These are phyloP conservation scores for Persicaria maculosa DNA, from an alignment of 148 eudicot genomes.

Conservation along the genomic window DNA sequence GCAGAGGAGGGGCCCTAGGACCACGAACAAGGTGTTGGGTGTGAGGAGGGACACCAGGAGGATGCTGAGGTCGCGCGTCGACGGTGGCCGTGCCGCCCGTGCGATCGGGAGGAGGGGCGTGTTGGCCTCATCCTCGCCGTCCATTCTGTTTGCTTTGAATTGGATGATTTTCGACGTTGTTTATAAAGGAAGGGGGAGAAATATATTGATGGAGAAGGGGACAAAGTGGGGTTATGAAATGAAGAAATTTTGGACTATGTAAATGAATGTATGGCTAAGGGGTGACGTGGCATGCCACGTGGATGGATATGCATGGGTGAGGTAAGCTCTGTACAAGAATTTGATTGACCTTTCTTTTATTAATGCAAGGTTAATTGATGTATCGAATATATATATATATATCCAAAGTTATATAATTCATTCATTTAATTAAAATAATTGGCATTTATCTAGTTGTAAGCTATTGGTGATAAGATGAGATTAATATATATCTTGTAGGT, in stretches of 20 bases:
- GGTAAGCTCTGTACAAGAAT: too few species aligned
- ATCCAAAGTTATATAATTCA: too few species aligned
- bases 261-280: not conserved
- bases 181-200: not conserved
- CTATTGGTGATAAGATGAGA: too few species aligned
- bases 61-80: not conserved
- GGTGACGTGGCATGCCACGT: not conserved
- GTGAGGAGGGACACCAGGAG: constrained; percentile 37
- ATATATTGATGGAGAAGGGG: not conserved
- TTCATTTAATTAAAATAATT: too few species aligned
- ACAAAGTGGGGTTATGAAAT: not conserved
- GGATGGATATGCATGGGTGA: not conserved
- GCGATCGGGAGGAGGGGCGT: not conserved
- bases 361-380: too few species aligned
- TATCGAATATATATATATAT: too few species aligned
- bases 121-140: not conserved
- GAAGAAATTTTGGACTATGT: not conserved
- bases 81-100: not conserved
- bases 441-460: too few species aligned
- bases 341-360: too few species aligned
- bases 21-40: constrained; percentile 41
- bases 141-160: not conserved
- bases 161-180: not conserved
- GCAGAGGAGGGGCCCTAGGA: constrained; percentile 67
- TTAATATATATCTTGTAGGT: too few species aligned